Evolutionary conservation across 768 basidiomycete genomes (phyloP), one percentile per base, ranked within the genome.

Genomic region (Boletus rex-veris): DNA sequence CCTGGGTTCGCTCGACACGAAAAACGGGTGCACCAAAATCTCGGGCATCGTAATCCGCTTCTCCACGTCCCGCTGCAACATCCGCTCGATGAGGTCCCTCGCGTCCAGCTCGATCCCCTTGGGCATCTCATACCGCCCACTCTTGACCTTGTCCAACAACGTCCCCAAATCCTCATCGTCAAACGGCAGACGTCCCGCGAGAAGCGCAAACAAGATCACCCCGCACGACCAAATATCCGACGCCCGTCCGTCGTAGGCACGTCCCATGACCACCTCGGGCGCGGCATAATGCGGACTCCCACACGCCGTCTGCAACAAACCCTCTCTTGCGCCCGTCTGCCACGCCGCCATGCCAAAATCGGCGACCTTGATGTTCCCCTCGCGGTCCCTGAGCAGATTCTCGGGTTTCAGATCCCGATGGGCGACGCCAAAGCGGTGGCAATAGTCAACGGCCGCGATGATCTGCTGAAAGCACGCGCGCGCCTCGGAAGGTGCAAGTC

Each of bases 321-420:
- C 73, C 38, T 78, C 76, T 12, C 73, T 77, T 46, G 79, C 77
- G 55, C 81, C 80, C 24, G 74, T 77, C 71, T 93, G 90, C 87
- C 90, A 94, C 33, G 90, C 89, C 4, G 94, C 93, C 90, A 97
- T 94, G n/a, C 95, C 94, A 67, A 97, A 95, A 72, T 98, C 95
- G 3, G 91, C 93, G 33, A 98, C 85, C 68, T 96, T 98, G 81
- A 98, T 86, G 61, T 92, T 93, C 58, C 80, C 82, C 63, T 90
- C 75, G 37, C 80, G 76, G 74, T 92, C 90, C 45, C 96, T 82
- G 48, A 98, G 77, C 30, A 98, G 77, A 66, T 97, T 98, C 70
- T 97, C 95, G 2, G 91, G 92, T 66, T 98, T 96, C 48, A 98
- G 77, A 71, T 98, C 95, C 36, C 95, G 85, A 66, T 97, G 95